Evolutionary conservation across 176 grass and related monocot genomes (phyloP), one percentile per base, ranked within the genome.

Genomic region (Paspalum notatum): DNA sequence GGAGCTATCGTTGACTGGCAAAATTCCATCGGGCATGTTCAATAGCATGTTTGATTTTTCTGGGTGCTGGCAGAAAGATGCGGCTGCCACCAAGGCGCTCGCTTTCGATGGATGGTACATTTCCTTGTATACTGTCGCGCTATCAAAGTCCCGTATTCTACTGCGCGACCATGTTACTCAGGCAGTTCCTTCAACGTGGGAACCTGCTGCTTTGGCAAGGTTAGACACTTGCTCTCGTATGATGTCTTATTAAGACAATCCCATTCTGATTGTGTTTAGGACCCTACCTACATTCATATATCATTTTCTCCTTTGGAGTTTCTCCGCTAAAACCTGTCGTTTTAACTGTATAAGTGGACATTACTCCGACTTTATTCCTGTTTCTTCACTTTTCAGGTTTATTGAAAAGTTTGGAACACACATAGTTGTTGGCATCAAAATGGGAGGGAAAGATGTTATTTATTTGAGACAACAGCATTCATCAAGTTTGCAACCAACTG

Each of bases 371-470:
- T 41, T 71, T 25, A 79, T 47, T 79, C 6, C 17, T 37, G 77
- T 40, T 86, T 20, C n/a, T 87, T 77, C 17, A n/a, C 59, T 32
- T 76, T 93, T 43, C 84, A 95, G 92, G 82, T 98, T 98, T 51
- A 98, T 98, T 80, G 75, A 95, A 22, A 98, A 80, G 52, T 98
- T 91, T 90, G 96, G 96, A 67, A 98, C 96, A 54, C 96, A 98
- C 85, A 86, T 98, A 79, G 82, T 98, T 62, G 72, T 89, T 82
- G 96, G 96, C 84, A 78, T 98, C 38, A 98, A 95, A 81, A 98
- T 98, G 88, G 96, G 96, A 83, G 96, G 96, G 74, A 98, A 98
- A 80, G 96, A 98, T 86, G 92, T 95, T 77, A 89, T 98, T 74
- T 98, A 84, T 87, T 73, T 98, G 38, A 95, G 77, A 70, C 90